A percentile compares a stretch with the other conserved stretches of the same genome.
These are phyloP conservation scores for Psidium friedrichsthalianum DNA, from an alignment of 345 rosid species.

Conservation along the genomic window DNA sequence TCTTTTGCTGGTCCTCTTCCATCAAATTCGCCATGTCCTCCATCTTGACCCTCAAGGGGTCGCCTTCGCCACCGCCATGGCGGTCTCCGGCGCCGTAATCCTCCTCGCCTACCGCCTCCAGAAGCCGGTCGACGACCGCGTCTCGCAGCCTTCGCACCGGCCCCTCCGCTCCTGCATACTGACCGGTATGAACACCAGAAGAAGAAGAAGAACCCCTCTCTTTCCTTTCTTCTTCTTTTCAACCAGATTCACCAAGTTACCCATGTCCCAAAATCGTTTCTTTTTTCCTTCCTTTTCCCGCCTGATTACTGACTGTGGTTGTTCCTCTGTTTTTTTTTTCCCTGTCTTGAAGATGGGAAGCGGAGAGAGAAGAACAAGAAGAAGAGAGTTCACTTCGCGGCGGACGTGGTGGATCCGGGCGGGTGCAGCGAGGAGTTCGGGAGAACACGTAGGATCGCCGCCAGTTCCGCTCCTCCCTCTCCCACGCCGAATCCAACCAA, in stretches of 20 bases:
- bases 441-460: constrained; percentile 8
- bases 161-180: constrained; percentile 42
- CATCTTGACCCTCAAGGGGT: constrained; percentile 40
- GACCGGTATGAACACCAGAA: constrained; percentile 20
- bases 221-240: background rate
- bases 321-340: background rate
- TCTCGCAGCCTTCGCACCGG: constrained; percentile 11
- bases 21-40: constrained; percentile 25
- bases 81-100: constrained; percentile 65
- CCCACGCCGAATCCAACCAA: background rate
- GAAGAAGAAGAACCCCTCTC: background rate
- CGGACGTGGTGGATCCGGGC: constrained; percentile 48
- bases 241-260: background rate
- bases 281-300: background rate
- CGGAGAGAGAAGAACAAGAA: constrained; percentile 19
- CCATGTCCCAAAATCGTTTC: background rate
- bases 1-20: background rate
- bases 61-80: constrained; percentile 71
- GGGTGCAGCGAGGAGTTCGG: constrained; percentile 37
- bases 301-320: background rate
- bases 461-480: background rate
- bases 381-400: constrained; percentile 46
- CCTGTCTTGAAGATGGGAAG: constrained; percentile 13
- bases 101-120: constrained; percentile 62
- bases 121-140: constrained; percentile 19